Base-by-base conservation (phyloP, 257 asterid genomes). In the Nicotiana noctiflora region DNA sequence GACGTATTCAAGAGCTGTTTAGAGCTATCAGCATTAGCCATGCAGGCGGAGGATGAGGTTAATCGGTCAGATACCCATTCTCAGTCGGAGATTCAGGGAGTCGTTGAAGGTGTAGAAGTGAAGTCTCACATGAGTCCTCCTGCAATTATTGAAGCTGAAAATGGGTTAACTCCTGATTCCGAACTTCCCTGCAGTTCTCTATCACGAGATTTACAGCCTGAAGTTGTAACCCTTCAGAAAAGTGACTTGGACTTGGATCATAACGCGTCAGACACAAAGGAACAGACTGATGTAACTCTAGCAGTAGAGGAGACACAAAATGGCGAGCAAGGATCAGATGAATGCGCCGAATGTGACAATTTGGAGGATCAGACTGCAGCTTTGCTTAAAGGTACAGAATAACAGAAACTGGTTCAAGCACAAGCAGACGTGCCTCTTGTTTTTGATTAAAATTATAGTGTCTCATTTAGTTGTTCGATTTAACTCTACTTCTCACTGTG, bases 1-100 rank as follows among this genome's bases (percentile, higher is more conserved):
- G 97, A 92, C 7, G 89, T 88, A 66, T 92, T 87, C 81, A 86
- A 86, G 68, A 94, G 99, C 88, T 94, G 98, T 83, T 82, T 91
- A 88, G 97, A 91, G 89, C 88, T 96, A 27, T 29, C 86, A 1
- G 89, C 88, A 80, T 76, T 93, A 66, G 86, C 87, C 10, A 63
- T 60, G 59, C 92, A 84, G 81, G 87, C 88, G 11, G 81, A 79
- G 29, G 82, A 76, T 13, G 86, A 79, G 53, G 72, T 80, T 6
- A 83, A 86, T 78, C 78, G 77, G 44, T 80, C 52, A 57, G 83
- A 84, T 66, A 70, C 18, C 31, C 81, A 64, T 79, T 81, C 91
- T 72, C 83, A 88, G 5, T 51, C 19, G 15, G 82, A 85, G 72
- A 80, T 61, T 80, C 80, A 25, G 77, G 86, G 85, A 79, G 86